Evolutionary conservation across 179 eudicot genomes (phyloP), one percentile per base, ranked within the genome.

Genomic region (Beta corolliflora): DNA sequence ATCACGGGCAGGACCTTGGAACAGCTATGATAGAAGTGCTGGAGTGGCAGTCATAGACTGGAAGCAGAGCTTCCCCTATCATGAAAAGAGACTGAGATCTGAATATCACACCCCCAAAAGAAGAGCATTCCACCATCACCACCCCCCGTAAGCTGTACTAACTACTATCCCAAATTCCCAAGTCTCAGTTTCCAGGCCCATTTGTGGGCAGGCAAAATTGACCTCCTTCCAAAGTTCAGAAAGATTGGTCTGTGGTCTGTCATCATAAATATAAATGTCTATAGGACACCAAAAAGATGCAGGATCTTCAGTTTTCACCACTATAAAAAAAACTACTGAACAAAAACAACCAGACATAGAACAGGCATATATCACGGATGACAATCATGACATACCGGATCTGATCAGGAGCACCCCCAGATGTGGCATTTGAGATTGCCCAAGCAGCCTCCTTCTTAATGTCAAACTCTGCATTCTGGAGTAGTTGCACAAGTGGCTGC

Each of bases 371-470:
- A 48, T 71, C 55, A 71, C 13, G 14, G 14, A 16, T 63, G 50
- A 18, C 67, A 81, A 50, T 69, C 79, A 76, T 13, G 13, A 21
- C 31, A 14, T 78, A 91, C 94, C 87, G 85, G 60, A 92, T 91
- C 82, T 92, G 97, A 0, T 91, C 94, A 77, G 82, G 93, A 64
- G 92, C 77, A 77, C 97, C 97, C 11, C 97, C 97, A 77, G 97
- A 92, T 36, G 97, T 92, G 54, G 93, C 97, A 89, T 92, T 92
- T 77, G 96, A 92, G 73, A 91, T 87, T 36, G 92, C 93, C 95
- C 95, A 90, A 19, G 95, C 95, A 87, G 94, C 94, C 79, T 92
- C 96, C 83, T 92, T 92, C 89, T 92, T 92, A 56, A 92, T 88
- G 65, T 92, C 97, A 73, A 91, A 92, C 74, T 92, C 97, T 0